phyloP scores from a whole-genome alignment of 1,284 basidiomycete genomes.

The Athelia sp. region DNA sequence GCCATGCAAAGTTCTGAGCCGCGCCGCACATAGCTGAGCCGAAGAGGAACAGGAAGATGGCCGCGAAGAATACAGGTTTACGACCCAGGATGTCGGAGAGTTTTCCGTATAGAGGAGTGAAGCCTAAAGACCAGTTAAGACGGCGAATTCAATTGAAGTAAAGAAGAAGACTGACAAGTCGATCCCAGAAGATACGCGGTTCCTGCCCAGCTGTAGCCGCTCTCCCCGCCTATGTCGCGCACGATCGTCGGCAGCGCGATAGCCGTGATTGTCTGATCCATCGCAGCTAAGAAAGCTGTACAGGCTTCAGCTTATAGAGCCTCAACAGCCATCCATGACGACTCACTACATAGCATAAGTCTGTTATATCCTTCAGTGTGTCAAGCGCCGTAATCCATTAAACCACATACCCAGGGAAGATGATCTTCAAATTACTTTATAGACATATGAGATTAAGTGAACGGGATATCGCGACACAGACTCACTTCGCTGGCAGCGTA shows the following conservation, averaged over 20 bases:
- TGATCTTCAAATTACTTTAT: too few species aligned
- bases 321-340: too few species aligned
- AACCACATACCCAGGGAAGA: too few species aligned
- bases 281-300: slow-evolving; percentile 7
- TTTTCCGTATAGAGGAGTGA: slow-evolving; percentile 35
- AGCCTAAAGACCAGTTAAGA: too few species aligned
- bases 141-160: slow-evolving; percentile 31
- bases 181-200: slow-evolving; percentile 21
- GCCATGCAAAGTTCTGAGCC: slow-evolving; percentile 43
- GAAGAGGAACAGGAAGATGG: slow-evolving; percentile 33
- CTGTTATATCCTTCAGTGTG: too few species aligned
- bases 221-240: slow-evolving; percentile 31
- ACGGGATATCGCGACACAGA: not conserved
- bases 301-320: too few species aligned
- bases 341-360: too few species aligned
- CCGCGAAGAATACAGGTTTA: slow-evolving; percentile 33
- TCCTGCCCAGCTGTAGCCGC: slow-evolving; percentile 27
- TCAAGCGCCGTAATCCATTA: too few species aligned
- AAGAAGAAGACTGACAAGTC: not conserved
- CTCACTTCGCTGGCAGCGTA: slow-evolving; percentile 3
- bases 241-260: slow-evolving; percentile 33
- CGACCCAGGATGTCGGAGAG: slow-evolving; percentile 29
- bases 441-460: not conserved
- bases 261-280: slow-evolving; percentile 30
- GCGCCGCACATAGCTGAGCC: slow-evolving; percentile 50